Evolutionary conservation across 495 filamentous ascomycete species (phyloP).

Genomic region (Hyaloscypha hepaticicola): DNA sequence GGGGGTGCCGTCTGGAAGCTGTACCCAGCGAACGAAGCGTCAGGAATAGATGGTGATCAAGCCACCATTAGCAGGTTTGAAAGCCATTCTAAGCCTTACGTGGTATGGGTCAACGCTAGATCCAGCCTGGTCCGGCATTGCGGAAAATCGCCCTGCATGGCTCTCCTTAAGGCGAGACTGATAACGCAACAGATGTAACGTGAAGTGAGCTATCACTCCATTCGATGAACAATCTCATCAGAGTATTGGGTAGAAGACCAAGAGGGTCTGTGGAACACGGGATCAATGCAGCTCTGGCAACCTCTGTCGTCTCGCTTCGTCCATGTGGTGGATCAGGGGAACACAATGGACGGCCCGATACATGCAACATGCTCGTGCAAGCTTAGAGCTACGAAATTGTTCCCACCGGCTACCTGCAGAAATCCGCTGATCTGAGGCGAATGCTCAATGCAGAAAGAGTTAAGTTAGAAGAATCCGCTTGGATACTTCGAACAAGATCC

Average conservation of each 20-base stretch:
- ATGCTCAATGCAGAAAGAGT: not conserved
- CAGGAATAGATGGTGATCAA: not conserved
- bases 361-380: constrained; percentile 20
- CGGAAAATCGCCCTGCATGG: not conserved
- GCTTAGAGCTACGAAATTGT: constrained; percentile 15
- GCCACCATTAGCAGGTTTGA: not conserved
- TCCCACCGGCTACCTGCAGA: constrained; percentile 13
- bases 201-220: constrained; percentile 12
- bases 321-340: constrained; percentile 23
- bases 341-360: constrained; percentile 21
- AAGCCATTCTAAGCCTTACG: constrained; percentile 5
- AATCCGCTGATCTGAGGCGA: constrained; percentile 7
- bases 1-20: not conserved
- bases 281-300: not conserved
- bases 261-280: constrained; percentile 8
- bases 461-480: not conserved
- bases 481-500: not conserved
- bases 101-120: constrained; percentile 1
- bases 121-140: not conserved
- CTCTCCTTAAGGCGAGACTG: constrained; percentile 3
- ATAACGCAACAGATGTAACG: not conserved
- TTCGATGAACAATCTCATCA: not conserved
- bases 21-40: not conserved
- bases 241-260: constrained; percentile 8
- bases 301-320: constrained; percentile 7